These are phyloP conservation scores for Striga hermonthica DNA, from an alignment of 305 asterid species.

Conservation along the genomic window DNA sequence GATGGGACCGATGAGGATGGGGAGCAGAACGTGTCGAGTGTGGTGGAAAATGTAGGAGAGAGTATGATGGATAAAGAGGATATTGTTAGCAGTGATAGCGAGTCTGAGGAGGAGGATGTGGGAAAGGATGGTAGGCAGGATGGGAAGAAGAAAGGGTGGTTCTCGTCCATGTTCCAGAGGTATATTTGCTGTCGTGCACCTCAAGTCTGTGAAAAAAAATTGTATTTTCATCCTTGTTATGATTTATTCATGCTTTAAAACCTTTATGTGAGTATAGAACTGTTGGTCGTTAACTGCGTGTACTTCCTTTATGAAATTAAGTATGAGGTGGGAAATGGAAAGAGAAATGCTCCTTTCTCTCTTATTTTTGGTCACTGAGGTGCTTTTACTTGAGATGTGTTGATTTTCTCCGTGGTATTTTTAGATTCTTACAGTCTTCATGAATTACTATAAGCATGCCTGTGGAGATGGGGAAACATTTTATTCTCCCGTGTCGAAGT, in stretches of 20 bases:
- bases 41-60: slow-evolving; percentile 50
- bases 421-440: neutral
- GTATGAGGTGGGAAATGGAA: neutral
- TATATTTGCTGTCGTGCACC: neutral
- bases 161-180: slow-evolving; percentile 62
- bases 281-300: neutral
- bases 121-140: slow-evolving; percentile 42
- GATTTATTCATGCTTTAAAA: neutral
- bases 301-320: neutral
- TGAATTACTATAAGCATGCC: neutral
- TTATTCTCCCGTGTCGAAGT: neutral
- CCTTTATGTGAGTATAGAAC: neutral
- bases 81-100: slow-evolving; percentile 73
- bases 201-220: neutral
- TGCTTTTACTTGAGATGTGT: neutral
- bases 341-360: neutral
- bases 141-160: slow-evolving; percentile 8
- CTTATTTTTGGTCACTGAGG: no score
- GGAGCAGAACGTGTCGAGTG: slow-evolving; percentile 54
- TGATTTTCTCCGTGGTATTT: neutral
- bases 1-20: slow-evolving; percentile 70
- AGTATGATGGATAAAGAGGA: slow-evolving; percentile 98
- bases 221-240: neutral
- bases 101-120: slow-evolving; percentile 56
- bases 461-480: neutral